Evolutionary conservation across 2,329 filamentous ascomycete genomes (phyloP), one percentile per base, ranked within the genome.

Genomic region (Pseudogymnoascus sp.): DNA sequence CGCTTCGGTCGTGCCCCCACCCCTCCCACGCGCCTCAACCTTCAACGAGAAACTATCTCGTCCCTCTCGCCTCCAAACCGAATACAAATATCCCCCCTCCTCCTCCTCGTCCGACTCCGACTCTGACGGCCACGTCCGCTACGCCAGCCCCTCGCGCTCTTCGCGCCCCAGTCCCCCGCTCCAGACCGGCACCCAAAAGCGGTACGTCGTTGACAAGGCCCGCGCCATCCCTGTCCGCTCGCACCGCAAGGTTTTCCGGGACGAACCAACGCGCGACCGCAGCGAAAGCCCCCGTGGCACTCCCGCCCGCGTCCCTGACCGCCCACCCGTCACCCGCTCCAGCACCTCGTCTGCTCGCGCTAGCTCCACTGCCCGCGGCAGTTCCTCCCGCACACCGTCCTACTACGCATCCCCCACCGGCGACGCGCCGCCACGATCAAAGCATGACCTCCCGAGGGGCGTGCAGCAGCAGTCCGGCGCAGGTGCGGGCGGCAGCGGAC

Each of bases 21-120:
- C 66, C n/a, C 62, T 72, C 7, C 45, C 69, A 36, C 66, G 72
- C 60, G 68, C 71, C 49, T 28, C 64, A 16, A 73, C 71, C 12
- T 73, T 68, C 59, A 62, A 65, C 30, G 19, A 28, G 14, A 52
- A 52, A 52, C 14, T n/a, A n/a, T n/a, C 45, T 16, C 45, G 45
- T 3, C 45, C 45, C 4, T 28, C 25, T 8, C 45, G 45, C 23
- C 23, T 30, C 45, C 23, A 52, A 30, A 62, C 64, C 9, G n/a
- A n/a, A n/a, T n/a, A n/a, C n/a, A 66, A 69, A 42, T 64, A 64
- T 6, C 65, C 67, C 14, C 52, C 63, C 11, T 66, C 66, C 12
- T 19, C 36, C n/a, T 62, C 63, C 30, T 35, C 60, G 25, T 58
- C 64, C 2, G 62, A 63, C 11, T 66, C 66, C 30, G 62, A 59